Evolutionary conservation across 2,329 filamentous ascomycete species (phyloP).

Genomic region (Hymenoscyphus fructigenus): DNA sequence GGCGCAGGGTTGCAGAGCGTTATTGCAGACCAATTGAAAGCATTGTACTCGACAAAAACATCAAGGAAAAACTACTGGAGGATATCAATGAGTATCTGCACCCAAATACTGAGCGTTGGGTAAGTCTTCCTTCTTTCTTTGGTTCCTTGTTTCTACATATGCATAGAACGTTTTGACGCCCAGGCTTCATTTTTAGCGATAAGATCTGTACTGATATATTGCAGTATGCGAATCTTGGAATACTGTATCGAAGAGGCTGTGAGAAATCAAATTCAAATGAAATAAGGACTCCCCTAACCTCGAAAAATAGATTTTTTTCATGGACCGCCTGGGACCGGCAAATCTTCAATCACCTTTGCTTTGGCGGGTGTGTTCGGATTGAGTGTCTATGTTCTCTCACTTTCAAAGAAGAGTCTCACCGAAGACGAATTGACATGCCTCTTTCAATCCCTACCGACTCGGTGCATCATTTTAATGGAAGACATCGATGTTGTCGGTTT

Average conservation of each 20-base stretch:
- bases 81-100: constrained; percentile 65
- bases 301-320: constrained; percentile 60
- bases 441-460: constrained; percentile 65
- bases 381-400: constrained; percentile 69
- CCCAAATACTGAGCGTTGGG: constrained; percentile 67
- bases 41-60: constrained; percentile 61
- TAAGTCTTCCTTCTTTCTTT: too few species aligned
- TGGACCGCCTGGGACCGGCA: constrained; percentile 79
- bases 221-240: constrained; percentile 72
- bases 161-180: too few species aligned
- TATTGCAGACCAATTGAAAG: constrained; percentile 61
- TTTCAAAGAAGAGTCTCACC: constrained; percentile 60
- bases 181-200: too few species aligned
- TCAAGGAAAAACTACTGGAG: constrained; percentile 57
- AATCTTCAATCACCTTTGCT: constrained; percentile 69
- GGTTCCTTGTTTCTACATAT: too few species aligned
- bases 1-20: constrained; percentile 42
- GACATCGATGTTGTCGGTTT: constrained; percentile 74
- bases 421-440: constrained; percentile 66
- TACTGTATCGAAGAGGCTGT: constrained; percentile 78
- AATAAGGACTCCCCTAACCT: too few species aligned
- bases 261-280: neutral
- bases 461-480: constrained; percentile 72
- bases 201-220: neutral
- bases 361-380: constrained; percentile 69